These are phyloP conservation scores for Aspergillus eucalypticola DNA, from an alignment of 2,329 filamentous ascomycete genomes.

Conservation along the genomic window DNA sequence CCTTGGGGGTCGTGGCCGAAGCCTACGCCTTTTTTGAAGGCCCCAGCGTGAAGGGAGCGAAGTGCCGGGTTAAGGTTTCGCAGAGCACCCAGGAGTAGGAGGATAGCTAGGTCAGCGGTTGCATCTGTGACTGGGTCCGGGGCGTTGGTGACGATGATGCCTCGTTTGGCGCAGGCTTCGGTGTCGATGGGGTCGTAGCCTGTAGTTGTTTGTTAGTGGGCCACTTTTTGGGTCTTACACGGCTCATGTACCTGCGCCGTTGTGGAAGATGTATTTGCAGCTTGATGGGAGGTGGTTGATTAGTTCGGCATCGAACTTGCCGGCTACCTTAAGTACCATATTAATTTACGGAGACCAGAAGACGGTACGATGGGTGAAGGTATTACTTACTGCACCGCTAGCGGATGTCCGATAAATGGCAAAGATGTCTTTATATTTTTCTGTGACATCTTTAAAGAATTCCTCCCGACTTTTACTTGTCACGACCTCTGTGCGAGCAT, in stretches of 20 bases:
- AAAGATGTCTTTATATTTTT: not conserved
- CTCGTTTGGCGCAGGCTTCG: conserved; percentile 61
- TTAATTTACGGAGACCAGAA: not conserved
- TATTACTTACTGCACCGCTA: not conserved
- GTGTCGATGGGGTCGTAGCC: conserved; percentile 74
- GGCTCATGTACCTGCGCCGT: conserved; percentile 60
- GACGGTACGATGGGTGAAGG: not conserved
- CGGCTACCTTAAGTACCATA: not conserved
- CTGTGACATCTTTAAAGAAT: not conserved
- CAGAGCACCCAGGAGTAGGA: conserved; percentile 71
- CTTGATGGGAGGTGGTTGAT: not conserved
- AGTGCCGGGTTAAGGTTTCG: conserved; percentile 46
- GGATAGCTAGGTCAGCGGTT: conserved; percentile 73
- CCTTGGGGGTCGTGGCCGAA: not conserved
- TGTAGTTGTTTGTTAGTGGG: not conserved
- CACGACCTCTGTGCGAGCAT: not conserved
- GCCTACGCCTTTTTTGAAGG: not conserved
- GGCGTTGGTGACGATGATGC: conserved; percentile 62
- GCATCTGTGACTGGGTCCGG: conserved; percentile 72
- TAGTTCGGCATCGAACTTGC: conserved; percentile 4
- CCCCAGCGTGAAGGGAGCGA: not conserved
- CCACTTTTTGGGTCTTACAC: not conserved
- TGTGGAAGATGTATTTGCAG: conserved; percentile 12
- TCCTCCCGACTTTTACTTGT: not conserved
- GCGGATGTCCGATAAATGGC: conserved; percentile 4